phyloP scores from a whole-genome alignment of 176 grass and related monocot species.

The Musa troglodytarum region DNA sequence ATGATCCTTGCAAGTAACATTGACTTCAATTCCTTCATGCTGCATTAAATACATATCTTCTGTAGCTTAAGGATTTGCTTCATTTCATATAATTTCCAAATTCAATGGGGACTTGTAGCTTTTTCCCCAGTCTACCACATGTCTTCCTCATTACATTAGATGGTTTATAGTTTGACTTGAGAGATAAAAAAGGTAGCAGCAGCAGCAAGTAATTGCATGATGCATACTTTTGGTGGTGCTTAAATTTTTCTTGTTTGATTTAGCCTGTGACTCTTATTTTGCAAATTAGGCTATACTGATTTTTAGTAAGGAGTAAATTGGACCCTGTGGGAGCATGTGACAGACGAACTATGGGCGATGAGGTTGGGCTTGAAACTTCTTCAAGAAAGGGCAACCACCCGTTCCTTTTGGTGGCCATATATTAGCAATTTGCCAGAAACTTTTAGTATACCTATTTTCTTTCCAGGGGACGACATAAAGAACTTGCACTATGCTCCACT shows the following conservation, averaged over 20 bases:
- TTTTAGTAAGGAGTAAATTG: conserved; percentile 34
- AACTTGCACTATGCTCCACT: conserved; percentile 77
- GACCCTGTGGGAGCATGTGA: conserved; percentile 51
- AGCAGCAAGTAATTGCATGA: background rate
- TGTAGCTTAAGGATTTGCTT: too few species aligned
- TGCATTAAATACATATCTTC: background rate
- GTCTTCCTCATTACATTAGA: too few species aligned
- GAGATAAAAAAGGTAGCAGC: background rate
- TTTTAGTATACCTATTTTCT: conserved; percentile 66
- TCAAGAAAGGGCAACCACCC: conserved; percentile 61
- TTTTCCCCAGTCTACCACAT: too few species aligned
- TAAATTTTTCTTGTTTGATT: conserved; percentile 3
- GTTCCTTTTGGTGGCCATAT: conserved; percentile 94
- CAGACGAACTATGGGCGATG: conserved; percentile 98
- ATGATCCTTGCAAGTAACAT: background rate
- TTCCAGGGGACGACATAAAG: conserved; percentile 75
- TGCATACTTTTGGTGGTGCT: background rate
- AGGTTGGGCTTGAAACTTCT: conserved; percentile 85
- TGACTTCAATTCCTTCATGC: background rate
- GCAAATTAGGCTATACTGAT: conserved; percentile 20
- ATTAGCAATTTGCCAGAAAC: conserved; percentile 79
- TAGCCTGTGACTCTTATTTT: conserved; percentile 22
- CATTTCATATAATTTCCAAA: too few species aligned
- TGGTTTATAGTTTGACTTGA: too few species aligned
- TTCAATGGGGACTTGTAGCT: too few species aligned